Evolutionary conservation across 345 rosid species (phyloP), one percentile per base, ranked within the genome.

Genomic region (Fremontodendron californicum): DNA sequence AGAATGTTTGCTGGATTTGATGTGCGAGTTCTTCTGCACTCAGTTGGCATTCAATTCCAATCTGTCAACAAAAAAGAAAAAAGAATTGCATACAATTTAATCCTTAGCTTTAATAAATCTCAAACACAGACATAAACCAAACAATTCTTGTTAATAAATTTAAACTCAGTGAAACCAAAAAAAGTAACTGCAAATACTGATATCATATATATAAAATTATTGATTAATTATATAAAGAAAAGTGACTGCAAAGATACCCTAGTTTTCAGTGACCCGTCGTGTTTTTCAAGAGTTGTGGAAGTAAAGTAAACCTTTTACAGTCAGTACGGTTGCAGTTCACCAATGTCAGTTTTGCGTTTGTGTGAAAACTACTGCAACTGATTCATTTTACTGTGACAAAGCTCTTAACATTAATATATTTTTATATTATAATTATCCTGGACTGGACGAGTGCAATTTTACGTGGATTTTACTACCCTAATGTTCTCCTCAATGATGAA

Each of bases 21-120:
- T 92, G 91, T 46, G 96, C 99, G 51, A 96, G 88, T 81, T 96
- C 99, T 75, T 93, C 98, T 0, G 98, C 99, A 75, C 98, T 93
- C 19, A 96, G 94, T 86, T 82, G 97, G 84, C 99, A 96, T 84
- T 92, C 97, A 78, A 92, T 86, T 86, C 99, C 99, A 82, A 96
- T 91, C 99, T 96, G 86, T 74, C 67, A 84, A 65, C 73, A 1
- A 77, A 70, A 80, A 49, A 40, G 48, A 15, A 60, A 80, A 33
- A 40, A 61, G n/a, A 11, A 42, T 23, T 18, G 4, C 37, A 25
- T 39, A 19, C 25, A 8, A 9, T 23, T 57, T 61, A 78, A 48
- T 69, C 74, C 54, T 68, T 74, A 45, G 25, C 74, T 45, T 49
- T 23, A 29, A 29, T 49, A 31, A 31, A 48, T 61, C 6, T 31